Evolutionary conservation across 352 stramenopile genomes (phyloP), one percentile per base, ranked within the genome.

Genomic region (Globisporangium uncinulatum): DNA sequence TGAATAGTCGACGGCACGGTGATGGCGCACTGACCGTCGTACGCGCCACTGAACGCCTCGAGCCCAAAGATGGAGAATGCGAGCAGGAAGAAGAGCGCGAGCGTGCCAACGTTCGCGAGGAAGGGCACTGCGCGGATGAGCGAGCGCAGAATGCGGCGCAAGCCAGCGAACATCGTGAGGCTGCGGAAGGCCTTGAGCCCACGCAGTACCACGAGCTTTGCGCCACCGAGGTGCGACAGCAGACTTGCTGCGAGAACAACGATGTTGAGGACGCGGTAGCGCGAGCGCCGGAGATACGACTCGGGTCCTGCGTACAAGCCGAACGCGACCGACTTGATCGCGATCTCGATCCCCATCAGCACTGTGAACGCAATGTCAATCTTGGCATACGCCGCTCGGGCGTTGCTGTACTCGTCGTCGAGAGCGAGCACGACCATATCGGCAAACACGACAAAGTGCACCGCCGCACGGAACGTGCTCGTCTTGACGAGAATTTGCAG

Each of bases 11-110:
- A 47, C 21, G 21, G 17, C 6, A 53, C 21, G 8, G 36, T 9
- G 29, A 76, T 61, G 3, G 61, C 66, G 56, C 81, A 91, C 57
- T 91, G 76, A 1, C 60, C 60, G 49, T 79, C 63, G 61, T 74
- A 91, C 14, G 67, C 61, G 19, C 75, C 73, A 29, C 61, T 66
- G 62, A 83, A 90, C 19, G 79, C 82, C 45, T 92, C 82, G 4
- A 90, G 68, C 0, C 74, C 78, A 53, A 92, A 89, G 43, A 92
- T 86, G 15, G 79, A 87, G 54, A 92, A 92, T 19, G 77, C 77
- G 10, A 92, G 70, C 29, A 92, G 49, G 7, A 85, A 85, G 32
- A 92, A 92, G 49, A 90, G 65, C 6, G 82, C 71, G 34, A 92
- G 70, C 24, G 77, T 87, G 4, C 63, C 71, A 15, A 92, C 82